Percentiles rank a stretch among this genome's conserved stretches.
Conservation (phyloP, 495 filamentous ascomycete genomes). For the Xylaria flabelliformis region DNA sequence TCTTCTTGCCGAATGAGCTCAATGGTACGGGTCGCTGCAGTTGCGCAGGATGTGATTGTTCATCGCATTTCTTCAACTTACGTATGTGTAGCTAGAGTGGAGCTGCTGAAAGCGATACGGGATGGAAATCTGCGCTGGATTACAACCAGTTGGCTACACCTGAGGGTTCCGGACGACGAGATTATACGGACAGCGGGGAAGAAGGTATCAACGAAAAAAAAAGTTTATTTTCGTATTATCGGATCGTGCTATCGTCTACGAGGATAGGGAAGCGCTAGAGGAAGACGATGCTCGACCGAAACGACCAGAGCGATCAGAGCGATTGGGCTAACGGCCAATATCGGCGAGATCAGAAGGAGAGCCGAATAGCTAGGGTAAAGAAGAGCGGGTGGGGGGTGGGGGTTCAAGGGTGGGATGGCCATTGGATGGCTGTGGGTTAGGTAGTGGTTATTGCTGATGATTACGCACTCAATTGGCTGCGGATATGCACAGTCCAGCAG, state of each 20-base stretch:
- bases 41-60: constrained; percentile 4
- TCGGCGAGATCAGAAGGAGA: constrained; percentile 18
- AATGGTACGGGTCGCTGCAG: constrained; percentile 13
- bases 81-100: constrained; percentile 1
- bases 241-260: constrained; percentile 14
- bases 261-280: constrained; percentile 6
- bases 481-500: not conserved
- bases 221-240: not conserved
- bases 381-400: constrained; percentile 21
- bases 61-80: constrained; percentile 5
- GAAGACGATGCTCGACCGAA: constrained; percentile 16
- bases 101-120: constrained; percentile 4
- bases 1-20: not conserved
- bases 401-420: constrained; percentile 7
- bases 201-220: not conserved
- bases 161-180: not conserved
- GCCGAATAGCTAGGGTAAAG: not conserved
- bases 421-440: constrained; percentile 9
- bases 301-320: constrained; percentile 5
- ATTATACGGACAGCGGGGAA: not conserved
- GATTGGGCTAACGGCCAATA: constrained; percentile 24
- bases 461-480: constrained; percentile 11
- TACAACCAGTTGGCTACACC: not conserved
- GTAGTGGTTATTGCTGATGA: constrained; percentile 5
- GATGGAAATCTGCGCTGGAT: not conserved